phyloP scores from a whole-genome alignment of 805 yeast species.

The Zygotorulaspora danielsina region DNA sequence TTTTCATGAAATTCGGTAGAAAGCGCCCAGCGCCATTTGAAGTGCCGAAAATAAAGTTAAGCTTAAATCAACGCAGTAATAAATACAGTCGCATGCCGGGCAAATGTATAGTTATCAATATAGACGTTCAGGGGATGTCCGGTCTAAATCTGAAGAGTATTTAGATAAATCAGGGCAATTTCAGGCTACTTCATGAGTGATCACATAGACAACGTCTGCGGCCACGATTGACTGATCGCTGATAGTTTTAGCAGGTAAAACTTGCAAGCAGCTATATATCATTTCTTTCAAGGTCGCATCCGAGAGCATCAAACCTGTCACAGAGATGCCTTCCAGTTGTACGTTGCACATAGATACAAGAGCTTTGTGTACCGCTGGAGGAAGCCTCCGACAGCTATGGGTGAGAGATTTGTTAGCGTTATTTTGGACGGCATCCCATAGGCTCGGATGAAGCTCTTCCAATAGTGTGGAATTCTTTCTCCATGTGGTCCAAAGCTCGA shows the following conservation, averaged over 20 bases:
- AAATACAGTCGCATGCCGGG: too few relatives aligned
- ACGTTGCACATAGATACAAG: conserved; percentile 20
- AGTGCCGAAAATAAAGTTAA: not conserved
- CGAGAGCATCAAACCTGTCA: conserved; percentile 22
- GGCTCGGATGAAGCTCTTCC: conserved; percentile 8
- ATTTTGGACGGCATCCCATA: not conserved
- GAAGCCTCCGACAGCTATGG: conserved; percentile 14
- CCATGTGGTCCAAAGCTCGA: conserved; percentile 28
- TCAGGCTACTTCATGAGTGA: conserved; percentile 4
- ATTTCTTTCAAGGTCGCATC: conserved; percentile 25
- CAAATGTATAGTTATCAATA: too few relatives aligned
- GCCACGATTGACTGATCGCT: conserved; percentile 18
- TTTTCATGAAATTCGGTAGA: too few relatives aligned
- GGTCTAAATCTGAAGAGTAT: too few relatives aligned
- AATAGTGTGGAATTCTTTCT: conserved; percentile 17
- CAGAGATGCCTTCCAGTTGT: conserved; percentile 26
- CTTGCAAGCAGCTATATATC: conserved; percentile 24
- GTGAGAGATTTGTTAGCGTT: not conserved
- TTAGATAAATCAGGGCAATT: too few relatives aligned
- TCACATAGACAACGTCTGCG: conserved; percentile 24
- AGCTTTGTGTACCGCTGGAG: conserved; percentile 25
- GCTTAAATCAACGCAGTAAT: too few relatives aligned
- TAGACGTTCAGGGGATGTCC: too few relatives aligned
- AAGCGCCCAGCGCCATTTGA: not conserved
- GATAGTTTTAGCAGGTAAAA: conserved; percentile 20